Percentiles rank a stretch among this genome's conserved stretches.
These are phyloP conservation scores for Solanum gracilifrons DNA, from an alignment of 257 asterid genomes.

Conservation along the genomic window DNA sequence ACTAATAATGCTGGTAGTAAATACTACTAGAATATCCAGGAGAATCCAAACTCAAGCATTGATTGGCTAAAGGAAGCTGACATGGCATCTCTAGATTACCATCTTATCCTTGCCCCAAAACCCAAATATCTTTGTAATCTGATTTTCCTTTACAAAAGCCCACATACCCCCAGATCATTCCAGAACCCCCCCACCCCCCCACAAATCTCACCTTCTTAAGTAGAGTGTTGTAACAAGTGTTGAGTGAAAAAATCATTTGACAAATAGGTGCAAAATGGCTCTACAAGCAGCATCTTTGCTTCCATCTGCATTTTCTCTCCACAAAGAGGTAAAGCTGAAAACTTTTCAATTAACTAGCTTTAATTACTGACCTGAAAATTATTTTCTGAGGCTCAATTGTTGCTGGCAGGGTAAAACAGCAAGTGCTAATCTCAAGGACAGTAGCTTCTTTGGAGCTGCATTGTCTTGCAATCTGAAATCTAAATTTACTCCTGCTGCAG, in stretches of 20 bases:
- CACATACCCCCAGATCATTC: neutral
- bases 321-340: conserved; percentile 47
- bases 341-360: neutral
- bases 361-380: neutral
- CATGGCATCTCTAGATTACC: conserved; percentile 20
- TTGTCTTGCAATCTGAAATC: conserved; percentile 43
- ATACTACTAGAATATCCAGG: conserved; percentile 5
- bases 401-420: conserved; percentile 47
- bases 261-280: conserved; percentile 35
- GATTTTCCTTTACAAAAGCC: neutral
- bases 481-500: conserved; percentile 33
- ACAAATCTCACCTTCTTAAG: neutral
- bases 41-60: conserved; percentile 34
- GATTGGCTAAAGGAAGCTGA: conserved; percentile 40
- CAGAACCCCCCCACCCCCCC: neutral
- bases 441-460: conserved; percentile 63
- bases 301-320: conserved; percentile 46
- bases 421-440: conserved; percentile 44
- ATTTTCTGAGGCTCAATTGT: neutral
- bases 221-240: neutral
- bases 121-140: neutral
- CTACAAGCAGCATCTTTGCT: conserved; percentile 65
- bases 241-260: neutral
- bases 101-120: conserved; percentile 32
- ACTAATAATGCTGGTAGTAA: neutral